Conservation (phyloP, 495 filamentous ascomycete species). For the Penicillium dipodomyicola region DNA sequence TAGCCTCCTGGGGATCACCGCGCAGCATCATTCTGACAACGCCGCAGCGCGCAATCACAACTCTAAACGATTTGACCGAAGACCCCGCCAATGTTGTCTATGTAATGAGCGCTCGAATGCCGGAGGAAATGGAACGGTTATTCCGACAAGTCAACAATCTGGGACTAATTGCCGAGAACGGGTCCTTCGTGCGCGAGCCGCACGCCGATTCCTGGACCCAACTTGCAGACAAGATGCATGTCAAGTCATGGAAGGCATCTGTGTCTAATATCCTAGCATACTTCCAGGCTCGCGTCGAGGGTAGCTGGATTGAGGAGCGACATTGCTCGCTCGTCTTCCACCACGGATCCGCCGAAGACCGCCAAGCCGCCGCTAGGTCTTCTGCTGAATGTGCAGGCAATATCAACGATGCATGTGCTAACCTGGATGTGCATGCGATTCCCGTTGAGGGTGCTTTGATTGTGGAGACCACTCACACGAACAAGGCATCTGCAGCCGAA, state of each 20-base stretch:
- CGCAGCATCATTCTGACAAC: slow-evolving; percentile 77
- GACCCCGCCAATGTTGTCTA: slow-evolving; percentile 84
- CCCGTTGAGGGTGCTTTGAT: slow-evolving; percentile 74
- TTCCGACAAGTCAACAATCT: slow-evolving; percentile 76
- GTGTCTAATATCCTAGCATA: slow-evolving; percentile 77
- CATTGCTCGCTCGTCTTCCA: slow-evolving; percentile 87
- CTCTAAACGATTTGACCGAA: slow-evolving; percentile 71
- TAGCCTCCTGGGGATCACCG: slow-evolving; percentile 79
- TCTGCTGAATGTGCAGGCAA: slow-evolving; percentile 85
- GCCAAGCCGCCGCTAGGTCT: slow-evolving; percentile 65
- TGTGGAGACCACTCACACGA: slow-evolving; percentile 77
- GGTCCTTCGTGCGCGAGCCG: slow-evolving; percentile 77
- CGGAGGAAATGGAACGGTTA: slow-evolving; percentile 81
- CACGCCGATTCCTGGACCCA: slow-evolving; percentile 67
- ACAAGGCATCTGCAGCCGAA: slow-evolving; percentile 76
- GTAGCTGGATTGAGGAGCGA: slow-evolving; percentile 79
- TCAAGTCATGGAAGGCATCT: slow-evolving; percentile 70
- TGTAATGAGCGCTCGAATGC: slow-evolving; percentile 82
- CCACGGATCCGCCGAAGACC: slow-evolving; percentile 78
- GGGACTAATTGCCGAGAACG: slow-evolving; percentile 89
- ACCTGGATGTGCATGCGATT: slow-evolving; percentile 77
- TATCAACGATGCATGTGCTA: slow-evolving; percentile 87
- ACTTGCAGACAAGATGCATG: slow-evolving; percentile 65
- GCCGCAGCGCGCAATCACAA: slow-evolving; percentile 76
- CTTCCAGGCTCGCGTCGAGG: slow-evolving; percentile 83